Percentiles rank a stretch among this genome's conserved stretches.
Conservation (phyloP, 1,139 yeast genomes). For the Candida gigantensis region DNA sequence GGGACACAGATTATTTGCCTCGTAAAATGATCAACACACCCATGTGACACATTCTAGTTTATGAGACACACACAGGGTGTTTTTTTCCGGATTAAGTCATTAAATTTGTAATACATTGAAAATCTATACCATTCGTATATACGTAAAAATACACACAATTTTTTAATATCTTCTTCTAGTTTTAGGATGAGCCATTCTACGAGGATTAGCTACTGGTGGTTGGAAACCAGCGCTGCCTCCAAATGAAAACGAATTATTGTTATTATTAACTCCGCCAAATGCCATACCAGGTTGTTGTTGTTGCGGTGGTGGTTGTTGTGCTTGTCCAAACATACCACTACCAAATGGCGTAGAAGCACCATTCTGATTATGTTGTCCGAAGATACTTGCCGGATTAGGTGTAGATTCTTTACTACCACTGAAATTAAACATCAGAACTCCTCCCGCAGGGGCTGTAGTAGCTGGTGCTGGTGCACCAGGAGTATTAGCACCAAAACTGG, state of each 20-base stretch:
- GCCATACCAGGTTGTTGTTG: too few relatives aligned
- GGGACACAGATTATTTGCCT: too few relatives aligned
- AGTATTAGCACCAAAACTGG: constrained; percentile 11
- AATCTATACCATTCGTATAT: too few relatives aligned
- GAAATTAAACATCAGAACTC: constrained; percentile 18
- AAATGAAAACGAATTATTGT: too few relatives aligned
- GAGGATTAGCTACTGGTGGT: constrained; percentile 20
- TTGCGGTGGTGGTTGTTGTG: constrained; percentile 9
- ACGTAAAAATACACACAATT: too few relatives aligned
- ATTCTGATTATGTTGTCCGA: constrained; percentile 13
- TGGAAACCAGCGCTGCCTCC: too few relatives aligned
- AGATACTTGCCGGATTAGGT: constrained; percentile 31
- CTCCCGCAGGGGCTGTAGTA: constrained; percentile 4
- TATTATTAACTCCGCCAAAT: constrained; percentile 9
- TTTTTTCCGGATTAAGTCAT: too few relatives aligned
- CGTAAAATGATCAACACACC: too few relatives aligned
- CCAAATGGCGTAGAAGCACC: constrained; percentile 15
- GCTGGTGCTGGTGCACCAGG: constrained; percentile 1
- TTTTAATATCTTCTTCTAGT: constrained; percentile 24
- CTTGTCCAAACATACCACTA: constrained; percentile 8
- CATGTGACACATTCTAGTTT: too few relatives aligned
- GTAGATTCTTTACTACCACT: constrained; percentile 25
- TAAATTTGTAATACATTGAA: too few relatives aligned
- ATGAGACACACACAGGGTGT: too few relatives aligned
- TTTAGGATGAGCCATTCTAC: constrained; percentile 33